Conservation (phyloP, 108 stramenopile genomes). For the Seminavis robusta region DNA sequence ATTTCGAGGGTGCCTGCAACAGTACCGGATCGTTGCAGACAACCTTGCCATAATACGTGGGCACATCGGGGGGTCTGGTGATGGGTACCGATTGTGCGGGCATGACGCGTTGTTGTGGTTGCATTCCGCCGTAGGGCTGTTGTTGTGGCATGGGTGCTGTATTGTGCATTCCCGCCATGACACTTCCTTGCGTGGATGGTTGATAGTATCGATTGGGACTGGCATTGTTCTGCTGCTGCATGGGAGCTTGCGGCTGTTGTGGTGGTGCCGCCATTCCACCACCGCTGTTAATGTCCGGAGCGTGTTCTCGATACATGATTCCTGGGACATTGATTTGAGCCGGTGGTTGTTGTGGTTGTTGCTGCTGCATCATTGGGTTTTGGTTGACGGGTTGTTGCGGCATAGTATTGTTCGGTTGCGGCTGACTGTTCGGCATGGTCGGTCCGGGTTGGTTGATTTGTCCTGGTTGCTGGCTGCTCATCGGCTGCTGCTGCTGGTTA, state of each 20-base stretch:
- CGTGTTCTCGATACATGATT: too few relatives aligned
- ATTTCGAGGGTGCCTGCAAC: slow-evolving; percentile 42
- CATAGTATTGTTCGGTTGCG: slow-evolving; percentile 13
- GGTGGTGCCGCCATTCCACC: background rate
- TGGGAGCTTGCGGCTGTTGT: slow-evolving; percentile 2
- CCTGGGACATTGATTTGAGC: background rate
- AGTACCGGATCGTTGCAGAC: slow-evolving; percentile 63
- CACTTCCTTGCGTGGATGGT: slow-evolving; percentile 5
- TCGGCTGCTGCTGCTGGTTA: slow-evolving; percentile 10
- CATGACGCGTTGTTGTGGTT: slow-evolving; percentile 8
- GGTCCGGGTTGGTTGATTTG: slow-evolving; percentile 10
- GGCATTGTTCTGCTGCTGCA: slow-evolving; percentile 4
- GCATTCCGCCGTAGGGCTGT: slow-evolving; percentile 36
- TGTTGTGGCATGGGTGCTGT: slow-evolving; percentile 7
- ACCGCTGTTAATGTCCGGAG: too few relatives aligned
- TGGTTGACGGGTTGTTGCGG: slow-evolving; percentile 19
- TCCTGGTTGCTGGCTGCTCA: background rate
- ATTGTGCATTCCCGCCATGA: background rate
- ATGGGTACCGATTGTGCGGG: slow-evolving; percentile 19
- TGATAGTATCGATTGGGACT: slow-evolving; percentile 3
- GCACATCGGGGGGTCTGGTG: slow-evolving; percentile 35
- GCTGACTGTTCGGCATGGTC: too few relatives aligned
- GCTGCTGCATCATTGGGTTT: background rate
- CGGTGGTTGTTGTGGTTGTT: slow-evolving; percentile 4
- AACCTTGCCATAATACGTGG: slow-evolving; percentile 51